A percentile compares a stretch with the other conserved stretches of the same genome.
Conservation (phyloP, 495 filamentous ascomycete genomes). For the Haplographium delicatum region DNA sequence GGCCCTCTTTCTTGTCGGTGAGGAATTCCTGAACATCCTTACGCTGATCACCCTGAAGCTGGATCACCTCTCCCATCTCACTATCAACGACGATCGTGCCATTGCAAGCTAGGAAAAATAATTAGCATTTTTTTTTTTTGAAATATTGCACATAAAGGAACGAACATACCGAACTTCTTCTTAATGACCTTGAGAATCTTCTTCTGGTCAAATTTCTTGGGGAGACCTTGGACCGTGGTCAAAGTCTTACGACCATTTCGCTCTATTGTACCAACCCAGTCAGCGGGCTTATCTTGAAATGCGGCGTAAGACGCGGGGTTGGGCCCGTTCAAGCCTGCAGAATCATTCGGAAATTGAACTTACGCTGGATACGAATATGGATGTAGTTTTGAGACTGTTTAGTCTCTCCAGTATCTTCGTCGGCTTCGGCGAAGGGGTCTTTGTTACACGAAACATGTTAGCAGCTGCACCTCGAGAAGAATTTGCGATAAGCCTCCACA, state of each 20-base stretch:
- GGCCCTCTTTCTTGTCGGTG: conserved; percentile 86
- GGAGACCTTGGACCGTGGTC: conserved; percentile 97
- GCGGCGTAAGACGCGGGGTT: conserved; percentile 15
- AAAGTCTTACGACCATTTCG: conserved; percentile 99
- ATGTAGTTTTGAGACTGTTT: conserved; percentile 97
- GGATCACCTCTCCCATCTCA: conserved; percentile 99
- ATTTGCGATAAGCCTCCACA: conserved; percentile 3
- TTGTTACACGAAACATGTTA: conserved; percentile 15
- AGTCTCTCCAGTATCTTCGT: conserved; percentile 93
- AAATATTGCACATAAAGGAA: no score
- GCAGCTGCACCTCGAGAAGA: not conserved
- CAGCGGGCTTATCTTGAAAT: conserved; percentile 22
- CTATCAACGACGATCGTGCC: conserved; percentile 96
- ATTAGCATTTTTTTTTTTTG: no score
- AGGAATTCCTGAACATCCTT: conserved; percentile 98
- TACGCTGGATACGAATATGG: conserved; percentile 99
- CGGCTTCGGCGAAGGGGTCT: conserved; percentile 99
- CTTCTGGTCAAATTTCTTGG: conserved; percentile 98
- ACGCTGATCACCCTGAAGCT: conserved; percentile 98
- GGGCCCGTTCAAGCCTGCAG: not conserved
- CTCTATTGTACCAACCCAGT: conserved; percentile 50
- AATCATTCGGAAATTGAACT: conserved; percentile 29
- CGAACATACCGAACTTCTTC: conserved; percentile 96
- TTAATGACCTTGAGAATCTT: conserved; percentile 99
- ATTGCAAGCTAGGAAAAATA: conserved; percentile 80